These are phyloP conservation scores for Microdochium bolleyi DNA, from an alignment of 2,329 filamentous ascomycete species.

Conservation along the genomic window DNA sequence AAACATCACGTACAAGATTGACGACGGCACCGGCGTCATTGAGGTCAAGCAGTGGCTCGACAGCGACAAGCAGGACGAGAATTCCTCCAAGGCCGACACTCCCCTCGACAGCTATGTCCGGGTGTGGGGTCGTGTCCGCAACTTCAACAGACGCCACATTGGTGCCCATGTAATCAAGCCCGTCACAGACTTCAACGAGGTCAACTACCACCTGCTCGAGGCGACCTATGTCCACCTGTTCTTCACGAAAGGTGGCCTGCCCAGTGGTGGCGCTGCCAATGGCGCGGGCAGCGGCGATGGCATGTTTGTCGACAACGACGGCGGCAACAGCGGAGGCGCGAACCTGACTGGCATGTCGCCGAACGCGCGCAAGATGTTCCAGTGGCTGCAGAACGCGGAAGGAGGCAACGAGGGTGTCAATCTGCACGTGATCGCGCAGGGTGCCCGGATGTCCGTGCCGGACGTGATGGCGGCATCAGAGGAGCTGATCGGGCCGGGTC, in stretches of 20 bases:
- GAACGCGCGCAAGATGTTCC: slow-evolving; percentile 62
- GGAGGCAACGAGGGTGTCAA: slow-evolving; percentile 80
- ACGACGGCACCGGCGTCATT: slow-evolving; percentile 88
- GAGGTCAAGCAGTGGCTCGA: slow-evolving; percentile 89
- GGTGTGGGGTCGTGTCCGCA: slow-evolving; percentile 77
- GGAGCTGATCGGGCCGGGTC: slow-evolving; percentile 64
- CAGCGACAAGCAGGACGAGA: slow-evolving; percentile 43
- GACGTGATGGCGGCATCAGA: slow-evolving; percentile 75
- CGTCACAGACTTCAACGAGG: slow-evolving; percentile 80
- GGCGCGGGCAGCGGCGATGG: slow-evolving; percentile 31
- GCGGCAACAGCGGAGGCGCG: slow-evolving; percentile 24
- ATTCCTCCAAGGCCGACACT: slow-evolving; percentile 42
- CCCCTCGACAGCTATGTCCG: slow-evolving; percentile 74
- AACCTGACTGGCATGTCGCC: slow-evolving; percentile 42
- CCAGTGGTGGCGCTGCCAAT: slow-evolving; percentile 19
- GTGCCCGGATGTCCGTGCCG: slow-evolving; percentile 54
- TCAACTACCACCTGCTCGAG: slow-evolving; percentile 88
- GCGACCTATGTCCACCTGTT: slow-evolving; percentile 81
- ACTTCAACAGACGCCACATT: slow-evolving; percentile 76
- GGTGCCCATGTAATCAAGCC: slow-evolving; percentile 74
- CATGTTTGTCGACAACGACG: slow-evolving; percentile 48
- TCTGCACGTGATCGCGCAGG: slow-evolving; percentile 64
- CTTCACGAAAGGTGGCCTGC: slow-evolving; percentile 57
- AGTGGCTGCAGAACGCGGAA: slow-evolving; percentile 56
- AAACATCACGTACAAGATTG: slow-evolving; percentile 85